A percentile compares a stretch with the other conserved stretches of the same genome.
Evolutionary conservation across 2,329 filamentous ascomycete species (phyloP).

Genomic region (Parastagonospora avenae): DNA sequence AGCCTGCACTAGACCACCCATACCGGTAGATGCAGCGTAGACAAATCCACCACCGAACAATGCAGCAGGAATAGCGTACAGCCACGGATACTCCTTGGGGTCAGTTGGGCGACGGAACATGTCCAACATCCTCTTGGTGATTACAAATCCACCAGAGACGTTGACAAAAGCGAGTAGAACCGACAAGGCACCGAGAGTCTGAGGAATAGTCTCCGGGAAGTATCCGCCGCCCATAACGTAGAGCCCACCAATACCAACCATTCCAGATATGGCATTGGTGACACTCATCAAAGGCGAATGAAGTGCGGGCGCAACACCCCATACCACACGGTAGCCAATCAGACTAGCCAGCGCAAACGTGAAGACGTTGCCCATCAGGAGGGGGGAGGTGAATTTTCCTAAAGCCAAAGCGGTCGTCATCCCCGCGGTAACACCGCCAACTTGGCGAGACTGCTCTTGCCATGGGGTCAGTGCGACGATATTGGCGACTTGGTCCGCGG

Average conservation of each 20-base stretch:
- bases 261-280: conserved; percentile 87
- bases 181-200: conserved; percentile 75
- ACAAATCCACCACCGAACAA: conserved; percentile 83
- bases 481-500: conserved; percentile 54
- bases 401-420: conserved; percentile 78
- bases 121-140: conserved; percentile 91
- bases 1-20: conserved; percentile 82
- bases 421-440: conserved; percentile 73
- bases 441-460: conserved; percentile 78
- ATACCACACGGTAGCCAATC: conserved; percentile 86
- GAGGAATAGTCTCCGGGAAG: conserved; percentile 69
- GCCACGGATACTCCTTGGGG: conserved; percentile 85
- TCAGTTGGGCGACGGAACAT: conserved; percentile 71
- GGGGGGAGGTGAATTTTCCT: conserved; percentile 76
- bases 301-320: conserved; percentile 81
- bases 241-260: conserved; percentile 87
- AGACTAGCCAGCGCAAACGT: conserved; percentile 83
- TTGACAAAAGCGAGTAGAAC: conserved; percentile 88
- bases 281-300: conserved; percentile 92
- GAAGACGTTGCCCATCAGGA: conserved; percentile 89
- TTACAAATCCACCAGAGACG: conserved; percentile 85
- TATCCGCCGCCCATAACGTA: conserved; percentile 84
- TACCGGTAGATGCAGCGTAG: conserved; percentile 78
- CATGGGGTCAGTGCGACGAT: conserved; percentile 76
- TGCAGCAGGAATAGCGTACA: conserved; percentile 77